These are phyloP conservation scores for Calonectria henricotiae DNA, from an alignment of 2,329 filamentous ascomycete species.

Conservation along the genomic window DNA sequence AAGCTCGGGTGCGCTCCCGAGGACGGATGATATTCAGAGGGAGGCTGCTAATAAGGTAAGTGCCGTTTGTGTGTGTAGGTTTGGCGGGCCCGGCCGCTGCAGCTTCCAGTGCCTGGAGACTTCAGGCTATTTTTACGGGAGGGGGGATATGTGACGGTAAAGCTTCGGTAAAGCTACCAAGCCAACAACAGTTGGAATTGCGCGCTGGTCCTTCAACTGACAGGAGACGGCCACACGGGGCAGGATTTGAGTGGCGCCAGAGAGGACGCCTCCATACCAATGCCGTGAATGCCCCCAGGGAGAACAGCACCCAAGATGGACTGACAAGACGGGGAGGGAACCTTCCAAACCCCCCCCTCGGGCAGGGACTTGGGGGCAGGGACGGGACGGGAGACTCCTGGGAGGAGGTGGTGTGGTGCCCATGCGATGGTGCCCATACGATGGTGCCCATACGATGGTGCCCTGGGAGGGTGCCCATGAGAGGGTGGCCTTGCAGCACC, in stretches of 20 bases:
- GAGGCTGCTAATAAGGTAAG: neutral
- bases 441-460: constrained; percentile 1
- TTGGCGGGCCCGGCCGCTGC: constrained; percentile 49
- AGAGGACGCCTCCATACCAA: neutral
- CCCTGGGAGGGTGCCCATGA: neutral
- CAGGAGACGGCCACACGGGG: neutral
- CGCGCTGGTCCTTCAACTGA: neutral
- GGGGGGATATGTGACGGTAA: constrained; percentile 11
- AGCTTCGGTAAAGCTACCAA: neutral
- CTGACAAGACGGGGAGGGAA: constrained; percentile 6
- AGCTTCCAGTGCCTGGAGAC: constrained; percentile 36
- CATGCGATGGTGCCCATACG: too few relatives aligned
- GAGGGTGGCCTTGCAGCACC: constrained; percentile 19
- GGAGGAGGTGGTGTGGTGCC: constrained; percentile 9
- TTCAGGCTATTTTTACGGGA: neutral
- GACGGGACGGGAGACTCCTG: constrained; percentile 16
- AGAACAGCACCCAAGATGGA: neutral
- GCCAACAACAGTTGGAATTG: neutral
- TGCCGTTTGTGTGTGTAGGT: neutral
- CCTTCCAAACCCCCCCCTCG: neutral
- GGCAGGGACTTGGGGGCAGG: neutral
- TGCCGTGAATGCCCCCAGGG: neutral
- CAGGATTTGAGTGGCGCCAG: neutral
- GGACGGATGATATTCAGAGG: constrained; percentile 30
- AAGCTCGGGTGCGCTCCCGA: neutral